Percentiles rank a stretch among this genome's conserved stretches.
Conservation (phyloP, 805 yeast genomes). For the Hanseniaspora pseudoguilliermondii region DNA sequence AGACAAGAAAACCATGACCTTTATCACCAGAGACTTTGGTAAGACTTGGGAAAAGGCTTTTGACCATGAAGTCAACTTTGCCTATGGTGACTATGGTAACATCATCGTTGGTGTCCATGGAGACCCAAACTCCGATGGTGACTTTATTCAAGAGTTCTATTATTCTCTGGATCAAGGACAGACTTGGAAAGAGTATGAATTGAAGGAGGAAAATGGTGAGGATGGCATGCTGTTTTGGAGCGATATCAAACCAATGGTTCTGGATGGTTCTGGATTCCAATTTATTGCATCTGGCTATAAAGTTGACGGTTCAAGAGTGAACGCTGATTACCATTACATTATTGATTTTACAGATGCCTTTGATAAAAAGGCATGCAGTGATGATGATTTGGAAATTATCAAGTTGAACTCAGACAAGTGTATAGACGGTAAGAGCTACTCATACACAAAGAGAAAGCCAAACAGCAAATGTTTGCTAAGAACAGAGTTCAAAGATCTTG, state of each 20-base stretch:
- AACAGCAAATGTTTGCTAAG: conserved; percentile 52
- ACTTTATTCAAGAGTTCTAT: conserved; percentile 28
- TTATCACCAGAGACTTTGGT: conserved; percentile 66
- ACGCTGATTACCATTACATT: conserved; percentile 17
- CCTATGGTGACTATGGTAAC: conserved; percentile 71
- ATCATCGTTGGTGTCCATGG: conserved; percentile 49
- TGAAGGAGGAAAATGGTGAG: conserved; percentile 14
- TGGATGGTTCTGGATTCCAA: conserved; percentile 56
- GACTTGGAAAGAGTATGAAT: conserved; percentile 42
- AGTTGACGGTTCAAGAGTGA: conserved; percentile 10
- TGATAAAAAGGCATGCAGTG: conserved; percentile 31
- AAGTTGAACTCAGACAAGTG: conserved; percentile 34
- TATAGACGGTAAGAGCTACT: conserved; percentile 56
- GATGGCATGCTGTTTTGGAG: background rate
- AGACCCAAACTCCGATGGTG: conserved; percentile 26
- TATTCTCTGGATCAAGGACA: conserved; percentile 66
- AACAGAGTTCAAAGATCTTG: conserved; percentile 35
- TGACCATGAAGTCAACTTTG: conserved; percentile 40
- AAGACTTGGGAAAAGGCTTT: conserved; percentile 49
- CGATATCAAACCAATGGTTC: conserved; percentile 36
- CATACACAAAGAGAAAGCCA: conserved; percentile 49
- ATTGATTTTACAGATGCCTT: conserved; percentile 51
- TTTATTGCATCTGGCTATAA: conserved; percentile 24
- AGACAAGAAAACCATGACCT: conserved; percentile 35
- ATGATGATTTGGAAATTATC: conserved; percentile 54